Evolutionary conservation across 2,329 filamentous ascomycete genomes (phyloP), one percentile per base, ranked within the genome.

Genomic region (Talaromyces rugulosus): DNA sequence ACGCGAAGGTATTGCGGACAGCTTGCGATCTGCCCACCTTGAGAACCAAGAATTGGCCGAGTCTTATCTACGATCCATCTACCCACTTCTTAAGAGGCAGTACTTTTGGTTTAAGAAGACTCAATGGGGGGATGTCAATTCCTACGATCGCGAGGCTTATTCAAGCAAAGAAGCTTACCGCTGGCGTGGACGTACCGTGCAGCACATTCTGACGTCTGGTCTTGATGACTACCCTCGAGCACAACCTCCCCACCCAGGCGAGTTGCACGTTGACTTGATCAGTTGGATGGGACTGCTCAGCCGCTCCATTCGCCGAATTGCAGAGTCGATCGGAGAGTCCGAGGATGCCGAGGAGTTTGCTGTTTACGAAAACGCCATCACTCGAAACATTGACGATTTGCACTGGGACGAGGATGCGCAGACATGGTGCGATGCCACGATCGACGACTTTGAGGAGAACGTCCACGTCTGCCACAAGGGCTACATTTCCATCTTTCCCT

Each of bases 281-380:
- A 91, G 91, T 58, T 99, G 95, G 95, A 90, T 99, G 78, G 95
- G 94, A n/a, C 86, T 97, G 80, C 96, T 97, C 91, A 89, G 91
- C 47, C 87, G 89, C 66, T 89, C 90, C n/a, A 85, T 99, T 60
- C 84, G 87, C 69, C 90, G 89, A 67, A 90, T 97, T 68, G 91
- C 92, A 1, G 80, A 85, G 53, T 85, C 87, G 30, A 83, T 98
- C n/a, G 88, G 85, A 54, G 85, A 92, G 66, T 77, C 79, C 0
- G 92, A 96, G 36, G 94, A 98, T 67, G 88, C 84, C 0, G 83
- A 85, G 27, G 86, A 90, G 69, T 91, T 94, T 69, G 82, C 80
- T 52, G 86, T 85, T 63, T 89, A 89, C 61, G 85, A 92, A 62
- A 85, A 86, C 34, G 92, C 89, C 14, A 96, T 99, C 64, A 80